Base-by-base conservation (phyloP, 768 basidiomycete genomes). In the Galerina sulciceps region DNA sequence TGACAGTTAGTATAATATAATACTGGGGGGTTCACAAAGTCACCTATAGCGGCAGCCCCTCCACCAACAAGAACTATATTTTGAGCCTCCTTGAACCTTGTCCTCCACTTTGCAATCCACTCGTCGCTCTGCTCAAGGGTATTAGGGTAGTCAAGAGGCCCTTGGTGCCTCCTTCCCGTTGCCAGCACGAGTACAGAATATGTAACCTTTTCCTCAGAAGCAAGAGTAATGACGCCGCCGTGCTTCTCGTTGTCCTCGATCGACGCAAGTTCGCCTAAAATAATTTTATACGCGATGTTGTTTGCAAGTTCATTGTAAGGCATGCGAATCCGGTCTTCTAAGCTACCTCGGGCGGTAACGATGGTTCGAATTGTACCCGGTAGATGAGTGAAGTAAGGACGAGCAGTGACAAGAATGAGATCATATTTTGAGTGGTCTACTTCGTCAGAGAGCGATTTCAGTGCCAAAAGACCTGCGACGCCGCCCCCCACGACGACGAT, bases 141-240 rank as follows among this genome's bases (percentile, higher is more conserved):
- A 13, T 75, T 67, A 0, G 84, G 85, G 52, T 87, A 69, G 23
- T 70, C 68, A 41, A 83, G 46, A 0, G 83, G 81, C 0, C 82
- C 85, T 10, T 71, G 69, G 84, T 85, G 89, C 4, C 63, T 69
- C 38, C 78, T 78, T 3, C 88, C 89, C 1, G 87, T 76, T 0
- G 86, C 81, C 36, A 90, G 67, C 44, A 90, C 76, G 43, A 90
- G 80, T 22, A 80, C 73, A 14, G 78, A 76, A 66, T 85, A 90
- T 9, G 69, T 62, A 13, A 90, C 60, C 13, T 65, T 66, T 50
- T 84, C 78, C 20, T 85, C 85, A 61, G 71, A 72, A 17, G 73
- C 75, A 13, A 91, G 76, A 6, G 78, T 72, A 6, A 90, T 63
- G 5, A 31, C 26, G 57, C 23, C 43, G 48, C 0, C 79, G 61